Conservation (phyloP, 164 flowering plant species). For the Annona squamosa region DNA sequence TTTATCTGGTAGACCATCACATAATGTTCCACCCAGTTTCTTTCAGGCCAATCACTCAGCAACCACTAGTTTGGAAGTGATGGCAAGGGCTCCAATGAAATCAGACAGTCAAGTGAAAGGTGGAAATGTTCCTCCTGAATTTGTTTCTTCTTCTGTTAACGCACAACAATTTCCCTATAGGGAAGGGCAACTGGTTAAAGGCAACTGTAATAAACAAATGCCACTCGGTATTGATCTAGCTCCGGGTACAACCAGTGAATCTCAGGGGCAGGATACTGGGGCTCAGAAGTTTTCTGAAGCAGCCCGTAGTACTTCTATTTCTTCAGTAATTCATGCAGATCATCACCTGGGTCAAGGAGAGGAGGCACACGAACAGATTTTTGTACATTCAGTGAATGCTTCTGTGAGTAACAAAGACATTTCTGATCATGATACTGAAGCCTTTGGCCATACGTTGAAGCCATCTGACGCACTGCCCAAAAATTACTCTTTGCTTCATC, state of each 20-base stretch:
- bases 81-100: slow-evolving; percentile 20
- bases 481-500: slow-evolving; percentile 53
- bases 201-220: slow-evolving; percentile 19
- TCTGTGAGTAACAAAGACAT: slow-evolving; percentile 3
- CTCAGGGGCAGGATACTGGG: slow-evolving; percentile 13
- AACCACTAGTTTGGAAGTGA: slow-evolving; percentile 24
- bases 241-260: slow-evolving; percentile 10
- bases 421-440: slow-evolving; percentile 42
- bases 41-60: slow-evolving; percentile 25
- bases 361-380: slow-evolving; percentile 11
- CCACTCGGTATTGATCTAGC: slow-evolving; percentile 8
- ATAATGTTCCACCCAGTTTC: slow-evolving; percentile 23
- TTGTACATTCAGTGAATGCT: slow-evolving; percentile 7
- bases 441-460: slow-evolving; percentile 50
- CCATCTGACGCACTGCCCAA: slow-evolving; percentile 31
- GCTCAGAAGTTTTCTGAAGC: slow-evolving; percentile 14
- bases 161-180: slow-evolving; percentile 23
- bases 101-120: slow-evolving; percentile 27
- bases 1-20: slow-evolving; percentile 22
- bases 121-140: slow-evolving; percentile 24
- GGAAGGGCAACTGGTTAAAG: slow-evolving; percentile 30
- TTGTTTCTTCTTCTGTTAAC: slow-evolving; percentile 19
- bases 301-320: slow-evolving; percentile 17
- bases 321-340: slow-evolving; percentile 5
- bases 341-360: slow-evolving; percentile 18